Evolutionary conservation across 805 yeast genomes (phyloP), one percentile per base, ranked within the genome.

Genomic region (Cyberlindnera maritima): DNA sequence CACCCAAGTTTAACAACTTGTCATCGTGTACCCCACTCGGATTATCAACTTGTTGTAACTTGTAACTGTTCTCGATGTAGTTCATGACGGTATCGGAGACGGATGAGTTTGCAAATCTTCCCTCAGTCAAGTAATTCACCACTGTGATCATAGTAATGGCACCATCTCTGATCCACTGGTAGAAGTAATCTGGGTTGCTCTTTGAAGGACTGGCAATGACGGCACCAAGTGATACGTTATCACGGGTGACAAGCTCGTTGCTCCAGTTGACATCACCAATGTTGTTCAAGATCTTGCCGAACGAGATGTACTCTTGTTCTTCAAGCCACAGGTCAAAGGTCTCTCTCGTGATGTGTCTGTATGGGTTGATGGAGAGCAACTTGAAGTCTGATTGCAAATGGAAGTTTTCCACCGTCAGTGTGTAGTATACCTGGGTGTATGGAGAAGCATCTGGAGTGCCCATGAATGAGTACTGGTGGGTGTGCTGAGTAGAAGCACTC

Each of bases 161-260:
- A 28, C 90, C 81, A 63, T 92, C 98, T 61, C 98, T 75, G 4
- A 80, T 75, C 98, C 98, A 92, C 61, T 87, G 96, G 59, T 77
- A 92, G 59, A 80, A 90, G 65, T 92, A 92, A 65, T 92, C 76
- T 1, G 98, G 98, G 20, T 71, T 53, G 0, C 43, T 6, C 43
- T 64, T 77, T 1, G 96, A 88, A 8, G 96, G 96, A 8, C 94
- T 81, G 1, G 98, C 98, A 54, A 91, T 74, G 5, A 89, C 85
- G 2, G 80, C 87, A 26, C 97, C 97, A 7, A 64, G 57, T 0
- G 78, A 69, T 2, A 83, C 81, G 25, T 67, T 68, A 9, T 65
- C 65, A 40, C 64, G 8, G 44, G 48, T 12, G 53, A 59, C 40
- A 25, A 62, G 47, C 33, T 57, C 59, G 25, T 58, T 59, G 32